These are phyloP conservation scores for Ceratocystis cubensis DNA, from an alignment of 2,329 filamentous ascomycete species.

Conservation along the genomic window DNA sequence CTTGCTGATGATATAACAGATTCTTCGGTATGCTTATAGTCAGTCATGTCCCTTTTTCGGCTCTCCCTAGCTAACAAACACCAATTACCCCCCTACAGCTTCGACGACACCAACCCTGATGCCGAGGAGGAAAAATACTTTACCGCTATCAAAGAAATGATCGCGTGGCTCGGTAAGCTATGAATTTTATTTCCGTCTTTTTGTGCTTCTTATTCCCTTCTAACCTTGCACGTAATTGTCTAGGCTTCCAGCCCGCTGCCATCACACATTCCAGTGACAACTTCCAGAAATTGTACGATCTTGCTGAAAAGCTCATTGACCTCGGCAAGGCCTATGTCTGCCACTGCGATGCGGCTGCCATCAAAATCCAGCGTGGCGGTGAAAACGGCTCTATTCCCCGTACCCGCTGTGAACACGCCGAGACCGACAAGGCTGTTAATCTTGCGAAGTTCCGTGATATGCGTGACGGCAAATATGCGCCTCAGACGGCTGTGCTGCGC, in stretches of 20 bases:
- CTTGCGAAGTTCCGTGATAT: conserved; percentile 76
- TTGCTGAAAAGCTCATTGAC: conserved; percentile 72
- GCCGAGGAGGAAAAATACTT: conserved; percentile 87
- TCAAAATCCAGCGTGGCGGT: conserved; percentile 78
- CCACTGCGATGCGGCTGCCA: conserved; percentile 68
- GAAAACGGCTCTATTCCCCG: conserved; percentile 55
- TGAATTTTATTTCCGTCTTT: not conserved
- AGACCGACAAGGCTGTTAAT: conserved; percentile 62
- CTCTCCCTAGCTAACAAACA: not conserved
- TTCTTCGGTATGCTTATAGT: conserved; percentile 16
- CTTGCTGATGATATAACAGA: not conserved
- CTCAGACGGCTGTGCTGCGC: conserved; percentile 68
- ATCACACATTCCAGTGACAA: conserved; percentile 86
- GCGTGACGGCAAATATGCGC: conserved; percentile 81
- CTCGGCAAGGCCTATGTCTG: conserved; percentile 70
- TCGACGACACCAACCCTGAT: conserved; percentile 91
- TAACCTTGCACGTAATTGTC: not conserved
- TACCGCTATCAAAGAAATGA: conserved; percentile 74
- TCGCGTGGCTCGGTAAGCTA: conserved; percentile 58
- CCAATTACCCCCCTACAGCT: conserved; percentile 34
- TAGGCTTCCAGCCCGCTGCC: conserved; percentile 56
- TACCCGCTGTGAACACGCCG: conserved; percentile 69
- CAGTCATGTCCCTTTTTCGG: not conserved
- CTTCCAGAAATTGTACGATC: conserved; percentile 75
- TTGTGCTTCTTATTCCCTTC: not conserved